phyloP scores from a whole-genome alignment of 257 asterid species.

The Anisodus tanguticus region DNA sequence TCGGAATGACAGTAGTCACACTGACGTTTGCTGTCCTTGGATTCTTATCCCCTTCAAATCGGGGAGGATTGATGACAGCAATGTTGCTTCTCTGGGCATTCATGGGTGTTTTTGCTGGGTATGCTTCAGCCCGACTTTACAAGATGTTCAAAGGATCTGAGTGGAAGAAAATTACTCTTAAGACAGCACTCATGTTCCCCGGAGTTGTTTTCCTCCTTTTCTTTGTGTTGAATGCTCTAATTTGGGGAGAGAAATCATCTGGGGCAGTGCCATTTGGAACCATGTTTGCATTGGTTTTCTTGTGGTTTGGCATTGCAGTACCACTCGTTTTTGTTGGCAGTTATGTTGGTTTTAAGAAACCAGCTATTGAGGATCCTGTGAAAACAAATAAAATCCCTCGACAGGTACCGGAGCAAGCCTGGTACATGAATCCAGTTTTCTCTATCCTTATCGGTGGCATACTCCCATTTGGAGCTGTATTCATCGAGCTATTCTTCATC shows the following conservation, averaged over 20 bases:
- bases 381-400: conserved; percentile 90
- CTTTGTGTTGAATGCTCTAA: conserved; percentile 76
- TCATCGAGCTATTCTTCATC: conserved; percentile 87
- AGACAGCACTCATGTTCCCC: conserved; percentile 79
- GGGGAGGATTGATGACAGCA: conserved; percentile 93
- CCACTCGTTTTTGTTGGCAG: conserved; percentile 91
- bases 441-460: conserved; percentile 86
- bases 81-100: conserved; percentile 91
- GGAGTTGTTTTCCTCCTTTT: conserved; percentile 65
- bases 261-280: conserved; percentile 96
- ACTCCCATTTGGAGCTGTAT: conserved; percentile 93
- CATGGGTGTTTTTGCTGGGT: conserved; percentile 92
- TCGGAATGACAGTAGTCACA: conserved; percentile 79
- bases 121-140: conserved; percentile 82
- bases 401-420: conserved; percentile 85
- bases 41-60: conserved; percentile 87
- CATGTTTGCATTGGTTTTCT: conserved; percentile 72
- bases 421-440: conserved; percentile 87
- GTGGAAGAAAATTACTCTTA: conserved; percentile 83
- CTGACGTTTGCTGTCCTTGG: conserved; percentile 86
- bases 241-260: conserved; percentile 89
- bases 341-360: conserved; percentile 74
- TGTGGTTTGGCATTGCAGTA: conserved; percentile 89
- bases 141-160: conserved; percentile 90
- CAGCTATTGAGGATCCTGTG: conserved; percentile 86